A percentile compares a stretch with the other conserved stretches of the same genome.
These are phyloP conservation scores for Hansfordia pulvinata DNA, from an alignment of 2,329 filamentous ascomycete species.

Conservation along the genomic window DNA sequence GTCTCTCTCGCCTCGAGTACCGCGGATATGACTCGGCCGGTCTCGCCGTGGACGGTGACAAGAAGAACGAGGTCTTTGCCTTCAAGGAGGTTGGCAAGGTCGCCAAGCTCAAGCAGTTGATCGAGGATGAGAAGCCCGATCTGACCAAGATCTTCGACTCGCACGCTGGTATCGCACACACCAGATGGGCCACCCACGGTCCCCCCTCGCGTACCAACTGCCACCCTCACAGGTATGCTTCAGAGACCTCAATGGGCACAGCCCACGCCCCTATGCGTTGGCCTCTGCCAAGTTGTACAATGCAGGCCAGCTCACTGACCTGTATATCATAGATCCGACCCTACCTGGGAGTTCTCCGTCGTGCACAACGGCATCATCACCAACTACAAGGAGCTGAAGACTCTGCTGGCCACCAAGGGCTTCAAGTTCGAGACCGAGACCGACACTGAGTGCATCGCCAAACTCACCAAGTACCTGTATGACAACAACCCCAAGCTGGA, in stretches of 20 bases:
- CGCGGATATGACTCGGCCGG: conserved; percentile 97
- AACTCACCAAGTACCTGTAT: conserved; percentile 96
- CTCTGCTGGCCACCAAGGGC: conserved; percentile 82
- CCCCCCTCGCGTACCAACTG: conserved; percentile 89
- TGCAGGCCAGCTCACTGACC: conserved; percentile 8
- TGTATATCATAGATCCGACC: conserved; percentile 60
- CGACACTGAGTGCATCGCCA: conserved; percentile 98
- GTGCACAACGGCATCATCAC: conserved; percentile 99
- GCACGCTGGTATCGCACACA: conserved; percentile 97
- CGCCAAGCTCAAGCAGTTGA: conserved; percentile 86
- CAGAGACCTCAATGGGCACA: conserved; percentile 3
- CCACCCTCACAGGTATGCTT: conserved; percentile 84
- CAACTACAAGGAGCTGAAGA: conserved; percentile 99
- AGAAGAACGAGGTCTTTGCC: conserved; percentile 93
- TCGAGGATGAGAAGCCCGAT: conserved; percentile 72
- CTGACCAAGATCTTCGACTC: conserved; percentile 91
- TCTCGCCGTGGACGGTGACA: conserved; percentile 91
- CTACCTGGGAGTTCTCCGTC: conserved; percentile 88
- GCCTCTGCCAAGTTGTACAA: too few species aligned
- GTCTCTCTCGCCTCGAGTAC: conserved; percentile 92
- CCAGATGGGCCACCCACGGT: conserved; percentile 96
- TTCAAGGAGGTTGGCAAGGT: conserved; percentile 99
- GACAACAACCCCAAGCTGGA: conserved; percentile 88
- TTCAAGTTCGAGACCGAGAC: conserved; percentile 99
- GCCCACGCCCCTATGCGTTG: too few species aligned